phyloP scores from a whole-genome alignment of 257 asterid genomes.

The Leptodermis oblonga region DNA sequence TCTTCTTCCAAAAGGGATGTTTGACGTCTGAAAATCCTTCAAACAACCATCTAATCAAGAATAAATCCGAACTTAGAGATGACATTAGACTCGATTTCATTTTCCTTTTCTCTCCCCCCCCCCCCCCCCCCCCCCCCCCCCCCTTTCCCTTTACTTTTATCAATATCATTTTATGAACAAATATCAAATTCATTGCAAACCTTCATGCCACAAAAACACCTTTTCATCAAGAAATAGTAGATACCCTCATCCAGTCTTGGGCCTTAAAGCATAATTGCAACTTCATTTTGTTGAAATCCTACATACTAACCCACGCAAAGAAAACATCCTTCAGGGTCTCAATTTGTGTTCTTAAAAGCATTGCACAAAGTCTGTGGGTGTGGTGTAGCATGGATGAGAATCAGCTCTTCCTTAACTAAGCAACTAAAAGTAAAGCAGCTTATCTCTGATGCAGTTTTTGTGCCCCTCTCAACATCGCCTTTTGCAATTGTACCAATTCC shows the following conservation, averaged over 20 bases:
- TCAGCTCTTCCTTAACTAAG: not conserved
- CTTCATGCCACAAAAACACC: not conserved
- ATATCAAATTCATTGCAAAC: not conserved
- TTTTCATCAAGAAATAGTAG: not conserved
- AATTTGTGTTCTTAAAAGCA: not conserved
- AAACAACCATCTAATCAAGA: not conserved
- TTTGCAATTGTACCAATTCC: not conserved
- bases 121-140: too few species aligned
- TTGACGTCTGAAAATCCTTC: not conserved
- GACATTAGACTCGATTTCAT: not conserved
- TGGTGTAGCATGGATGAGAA: not conserved
- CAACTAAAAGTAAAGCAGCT: not conserved
- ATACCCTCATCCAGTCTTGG: not conserved
- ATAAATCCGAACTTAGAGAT: not conserved
- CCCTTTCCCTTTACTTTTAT: not conserved
- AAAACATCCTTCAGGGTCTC: not conserved
- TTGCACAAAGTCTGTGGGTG: not conserved
- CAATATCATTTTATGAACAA: not conserved
- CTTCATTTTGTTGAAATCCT: not conserved
- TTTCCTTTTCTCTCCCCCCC: too few species aligned
- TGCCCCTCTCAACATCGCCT: not conserved
- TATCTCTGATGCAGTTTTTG: not conserved
- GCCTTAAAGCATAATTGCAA: not conserved
- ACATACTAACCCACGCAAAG: not conserved
- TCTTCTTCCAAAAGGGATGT: not conserved